Conservation (phyloP, 257 asterid genomes). For the Solanum medicagineum region DNA sequence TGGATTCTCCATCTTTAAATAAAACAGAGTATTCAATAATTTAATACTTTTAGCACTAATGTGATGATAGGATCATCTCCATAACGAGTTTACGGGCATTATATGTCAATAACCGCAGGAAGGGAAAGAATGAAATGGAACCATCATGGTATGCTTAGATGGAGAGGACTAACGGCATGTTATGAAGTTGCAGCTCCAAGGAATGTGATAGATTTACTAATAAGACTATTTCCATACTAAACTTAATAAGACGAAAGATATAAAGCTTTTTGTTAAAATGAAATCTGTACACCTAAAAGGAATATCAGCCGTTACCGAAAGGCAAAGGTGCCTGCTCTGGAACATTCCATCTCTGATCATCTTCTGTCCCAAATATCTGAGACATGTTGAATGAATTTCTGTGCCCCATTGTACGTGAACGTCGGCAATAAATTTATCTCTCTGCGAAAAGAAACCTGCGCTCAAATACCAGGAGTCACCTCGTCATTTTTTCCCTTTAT, state of each 20-base stretch:
- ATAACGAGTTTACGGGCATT: background rate
- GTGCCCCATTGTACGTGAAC: constrained; percentile 38
- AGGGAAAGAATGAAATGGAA: background rate
- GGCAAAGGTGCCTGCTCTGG: constrained; percentile 46
- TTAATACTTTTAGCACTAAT: background rate
- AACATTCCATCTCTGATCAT: constrained; percentile 50
- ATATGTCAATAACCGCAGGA: background rate
- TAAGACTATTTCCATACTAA: background rate
- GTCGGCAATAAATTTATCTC: background rate
- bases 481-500: background rate
- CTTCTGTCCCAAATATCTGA: constrained; percentile 43
- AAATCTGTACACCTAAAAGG: background rate
- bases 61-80: background rate
- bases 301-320: constrained; percentile 27
- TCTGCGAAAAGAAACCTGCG: constrained; percentile 20
- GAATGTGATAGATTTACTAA: background rate
- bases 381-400: constrained; percentile 45
- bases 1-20: background rate
- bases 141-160: background rate
- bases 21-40: background rate
- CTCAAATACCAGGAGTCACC: background rate
- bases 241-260: background rate
- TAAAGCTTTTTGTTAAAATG: background rate
- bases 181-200: background rate
- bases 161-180: background rate